Conservation (phyloP, 2,329 filamentous ascomycete species). For the Cytospora schulzeri region DNA sequence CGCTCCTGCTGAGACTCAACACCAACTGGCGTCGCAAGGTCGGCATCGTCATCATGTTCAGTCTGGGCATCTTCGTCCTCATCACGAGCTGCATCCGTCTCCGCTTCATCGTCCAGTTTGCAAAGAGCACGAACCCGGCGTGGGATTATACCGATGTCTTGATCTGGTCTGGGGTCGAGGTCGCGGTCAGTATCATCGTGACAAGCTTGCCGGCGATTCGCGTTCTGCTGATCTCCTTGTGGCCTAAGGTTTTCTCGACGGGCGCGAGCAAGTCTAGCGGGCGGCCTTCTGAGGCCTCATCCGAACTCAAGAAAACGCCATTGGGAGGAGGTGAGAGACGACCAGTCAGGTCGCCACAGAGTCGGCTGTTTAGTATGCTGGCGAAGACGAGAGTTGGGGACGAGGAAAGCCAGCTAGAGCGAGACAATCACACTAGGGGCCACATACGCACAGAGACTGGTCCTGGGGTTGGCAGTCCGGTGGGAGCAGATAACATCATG, state of each 20-base stretch:
- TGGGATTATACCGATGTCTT: slow-evolving; percentile 45
- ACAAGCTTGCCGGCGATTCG: slow-evolving; percentile 44
- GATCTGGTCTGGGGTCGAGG: slow-evolving; percentile 47
- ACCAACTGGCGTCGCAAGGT: slow-evolving; percentile 31
- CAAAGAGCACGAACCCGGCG: slow-evolving; percentile 39
- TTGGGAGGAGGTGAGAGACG: background rate
- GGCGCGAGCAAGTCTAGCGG: slow-evolving; percentile 10
- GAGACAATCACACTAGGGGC: slow-evolving; percentile 34
- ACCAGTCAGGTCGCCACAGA: background rate
- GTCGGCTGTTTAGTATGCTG: background rate
- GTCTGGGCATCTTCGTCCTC: slow-evolving; percentile 40
- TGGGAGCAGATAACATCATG: background rate
- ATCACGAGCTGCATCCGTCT: slow-evolving; percentile 41
- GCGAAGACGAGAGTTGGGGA: background rate
- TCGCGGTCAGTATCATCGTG: slow-evolving; percentile 44
- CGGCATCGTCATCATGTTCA: slow-evolving; percentile 40
- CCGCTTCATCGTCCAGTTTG: slow-evolving; percentile 38
- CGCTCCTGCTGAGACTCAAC: slow-evolving; percentile 37
- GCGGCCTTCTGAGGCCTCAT: background rate
- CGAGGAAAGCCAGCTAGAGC: slow-evolving; percentile 28
- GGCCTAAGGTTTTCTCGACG: slow-evolving; percentile 20
- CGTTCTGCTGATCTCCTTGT: slow-evolving; percentile 30
- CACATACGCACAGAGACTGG: background rate
- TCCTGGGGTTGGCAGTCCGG: background rate
- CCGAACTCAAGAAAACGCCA: background rate